Base-by-base conservation (phyloP, 176 grass and related monocot species). In the Musa schizocarpa region DNA sequence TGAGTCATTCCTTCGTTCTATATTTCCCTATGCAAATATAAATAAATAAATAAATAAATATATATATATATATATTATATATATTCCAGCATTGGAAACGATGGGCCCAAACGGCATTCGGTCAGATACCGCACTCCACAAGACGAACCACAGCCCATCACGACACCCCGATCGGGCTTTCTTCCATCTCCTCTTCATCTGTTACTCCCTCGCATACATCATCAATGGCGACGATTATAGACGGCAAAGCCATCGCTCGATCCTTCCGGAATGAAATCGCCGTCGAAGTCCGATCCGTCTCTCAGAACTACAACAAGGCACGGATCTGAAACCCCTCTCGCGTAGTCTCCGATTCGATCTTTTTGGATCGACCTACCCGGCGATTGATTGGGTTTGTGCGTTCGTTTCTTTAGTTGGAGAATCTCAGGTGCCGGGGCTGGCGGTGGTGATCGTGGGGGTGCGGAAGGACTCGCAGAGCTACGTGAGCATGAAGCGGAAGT, bases 381-480 rank as follows among this genome's bases (percentile, higher is more conserved):
- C 2, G 29, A 29, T 29, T 29, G 29, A 29, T 29, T 29, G 29
- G 29, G 29, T 29, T 29, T 29, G 3, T 29, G 29, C 29, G 29
- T 29, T 29, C 29, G 29, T 29, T 29, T 29, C 29, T 29, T 29
- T 29, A 29, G 29, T 29, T 24, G 61, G 63, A 0, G 23, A 26
- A 26, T 65, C 58, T 62, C 79, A 98, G 95, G 90, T 93, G 63
- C 90, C 95, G 25, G 95, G 90, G 63, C 80, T 98, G 70, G 90
- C 90, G 63, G 95, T 98, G 82, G 86, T 98, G 76, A 98, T 93
- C 81, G 95, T 98, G 52, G 90, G 95, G 67, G 87, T 65, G 76
- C 71, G 90, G 81, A 98, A 91, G 78, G 95, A 98, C 84, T 93
- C 95, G 72, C 90, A 98, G 85, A 91, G 83, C 64, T 93, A 93